A percentile compares a stretch with the other conserved stretches of the same genome.
phyloP scores from a whole-genome alignment of 192 early-diverging fungal genomes.

The Entomortierella chlamydospora region DNA sequence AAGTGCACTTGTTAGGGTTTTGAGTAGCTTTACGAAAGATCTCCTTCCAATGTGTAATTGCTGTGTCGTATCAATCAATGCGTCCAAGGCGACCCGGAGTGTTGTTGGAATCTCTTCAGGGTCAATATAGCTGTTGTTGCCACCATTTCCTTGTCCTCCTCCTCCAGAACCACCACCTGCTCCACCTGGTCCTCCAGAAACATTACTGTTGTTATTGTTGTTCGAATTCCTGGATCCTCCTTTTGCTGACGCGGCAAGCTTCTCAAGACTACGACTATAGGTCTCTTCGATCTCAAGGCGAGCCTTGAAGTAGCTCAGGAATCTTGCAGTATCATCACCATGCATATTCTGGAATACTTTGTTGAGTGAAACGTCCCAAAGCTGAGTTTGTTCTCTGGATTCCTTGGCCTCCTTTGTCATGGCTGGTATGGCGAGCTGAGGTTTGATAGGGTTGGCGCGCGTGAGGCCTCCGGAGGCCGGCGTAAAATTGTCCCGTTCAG shows the following conservation, averaged over 20 bases:
- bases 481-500: constrained; percentile 20
- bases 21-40: constrained; percentile 27
- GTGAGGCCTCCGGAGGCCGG: constrained; percentile 6
- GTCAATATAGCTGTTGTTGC: constrained; percentile 5
- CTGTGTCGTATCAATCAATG: constrained; percentile 18
- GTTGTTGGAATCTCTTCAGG: constrained; percentile 53
- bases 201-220: neutral
- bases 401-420: constrained; percentile 45
- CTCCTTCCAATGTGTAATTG: constrained; percentile 15
- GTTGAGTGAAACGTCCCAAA: constrained; percentile 43
- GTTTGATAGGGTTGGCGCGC: constrained; percentile 40
- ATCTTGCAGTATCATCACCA: constrained; percentile 40
- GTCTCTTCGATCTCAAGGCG: constrained; percentile 46
- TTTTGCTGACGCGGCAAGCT: constrained; percentile 16
- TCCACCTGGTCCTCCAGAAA: no score
- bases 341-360: constrained; percentile 52
- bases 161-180: no score
- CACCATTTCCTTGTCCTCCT: constrained; percentile 1
- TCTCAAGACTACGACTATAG: constrained; percentile 37
- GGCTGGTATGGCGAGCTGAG: constrained; percentile 39
- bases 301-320: constrained; percentile 43
- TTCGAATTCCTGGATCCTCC: constrained; percentile 12
- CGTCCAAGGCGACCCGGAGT: constrained; percentile 37
- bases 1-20: constrained; percentile 19
- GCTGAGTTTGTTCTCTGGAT: constrained; percentile 35